phyloP scores from a whole-genome alignment of 768 basidiomycete species.

The Pleurotus ostreatus region DNA sequence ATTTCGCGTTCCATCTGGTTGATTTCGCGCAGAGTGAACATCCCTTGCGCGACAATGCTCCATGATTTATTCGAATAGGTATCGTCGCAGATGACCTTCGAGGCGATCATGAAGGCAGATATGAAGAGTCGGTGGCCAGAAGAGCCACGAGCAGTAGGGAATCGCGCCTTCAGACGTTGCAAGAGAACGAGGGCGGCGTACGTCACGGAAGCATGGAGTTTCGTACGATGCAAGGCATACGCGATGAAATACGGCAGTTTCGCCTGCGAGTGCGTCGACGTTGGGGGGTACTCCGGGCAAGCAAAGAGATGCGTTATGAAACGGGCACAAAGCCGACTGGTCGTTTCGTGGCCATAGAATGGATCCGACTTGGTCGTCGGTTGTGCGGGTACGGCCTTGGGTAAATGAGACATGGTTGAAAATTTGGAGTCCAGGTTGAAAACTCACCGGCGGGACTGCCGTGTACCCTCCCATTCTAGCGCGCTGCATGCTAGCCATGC shows the following conservation, averaged over 20 bases:
- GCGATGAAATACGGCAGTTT: slow-evolving; percentile 78
- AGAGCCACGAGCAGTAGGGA: slow-evolving; percentile 86
- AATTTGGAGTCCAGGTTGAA: background rate
- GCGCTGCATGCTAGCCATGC: background rate
- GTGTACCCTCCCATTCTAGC: background rate
- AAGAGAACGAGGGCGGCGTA: slow-evolving; percentile 68
- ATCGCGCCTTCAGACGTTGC: slow-evolving; percentile 84
- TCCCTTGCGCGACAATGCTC: slow-evolving; percentile 85
- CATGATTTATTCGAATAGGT: slow-evolving; percentile 93
- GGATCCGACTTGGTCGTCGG: slow-evolving; percentile 39
- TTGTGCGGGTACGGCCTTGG: slow-evolving; percentile 17
- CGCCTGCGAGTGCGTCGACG: slow-evolving; percentile 51
- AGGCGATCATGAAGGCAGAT: slow-evolving; percentile 90
- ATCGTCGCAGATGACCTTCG: slow-evolving; percentile 91
- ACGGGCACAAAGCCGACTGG: slow-evolving; percentile 64
- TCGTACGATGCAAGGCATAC: slow-evolving; percentile 82
- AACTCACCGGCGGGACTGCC: background rate
- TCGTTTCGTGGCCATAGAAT: slow-evolving; percentile 73
- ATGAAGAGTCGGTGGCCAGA: slow-evolving; percentile 89
- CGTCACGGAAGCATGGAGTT: slow-evolving; percentile 65
- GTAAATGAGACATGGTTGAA: slow-evolving; percentile 11
- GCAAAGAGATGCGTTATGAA: slow-evolving; percentile 86
- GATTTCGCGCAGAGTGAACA: slow-evolving; percentile 84
- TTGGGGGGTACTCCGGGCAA: slow-evolving; percentile 78
- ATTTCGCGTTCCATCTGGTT: slow-evolving; percentile 98